Percentiles rank a stretch among this genome's conserved stretches.
Evolutionary conservation across 768 basidiomycete genomes (phyloP).

Genomic region (Crassisporium funariophilum): DNA sequence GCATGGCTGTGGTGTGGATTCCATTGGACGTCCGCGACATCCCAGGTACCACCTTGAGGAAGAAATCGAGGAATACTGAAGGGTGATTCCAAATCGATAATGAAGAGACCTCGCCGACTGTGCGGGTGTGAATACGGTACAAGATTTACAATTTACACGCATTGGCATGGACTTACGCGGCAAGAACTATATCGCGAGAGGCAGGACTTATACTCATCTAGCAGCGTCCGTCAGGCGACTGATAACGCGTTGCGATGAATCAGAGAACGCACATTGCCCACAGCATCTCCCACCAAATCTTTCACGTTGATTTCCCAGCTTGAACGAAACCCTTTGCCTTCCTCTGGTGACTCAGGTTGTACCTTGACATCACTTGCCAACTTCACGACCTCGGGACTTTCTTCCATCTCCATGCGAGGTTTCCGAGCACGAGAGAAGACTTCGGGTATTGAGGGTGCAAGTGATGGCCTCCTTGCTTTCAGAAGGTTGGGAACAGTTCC

Average conservation of each 20-base stretch:
- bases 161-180: conserved; percentile 57
- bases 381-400: conserved; percentile 10
- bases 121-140: neutral
- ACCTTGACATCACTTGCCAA: conserved; percentile 5
- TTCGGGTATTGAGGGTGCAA: conserved; percentile 19
- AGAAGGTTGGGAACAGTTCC: conserved; percentile 14
- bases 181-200: conserved; percentile 86
- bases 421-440: conserved; percentile 17
- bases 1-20: conserved; percentile 78
- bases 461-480: conserved; percentile 17
- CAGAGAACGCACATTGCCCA: conserved; percentile 67
- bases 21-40: conserved; percentile 93
- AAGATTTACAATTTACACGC: neutral
- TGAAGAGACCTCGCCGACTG: conserved; percentile 87
- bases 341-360: conserved; percentile 45
- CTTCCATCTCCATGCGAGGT: conserved; percentile 14
- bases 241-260: neutral
- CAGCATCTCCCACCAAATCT: conserved; percentile 75
- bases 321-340: conserved; percentile 58
- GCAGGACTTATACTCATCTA: conserved; percentile 93
- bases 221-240: conserved; percentile 5
- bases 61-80: conserved; percentile 89
- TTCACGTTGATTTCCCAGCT: conserved; percentile 81
- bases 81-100: conserved; percentile 90
- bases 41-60: conserved; percentile 96